A percentile compares a stretch with the other conserved stretches of the same genome.
Conservation (phyloP, 2,329 filamentous ascomycete species). For the Biscogniauxia sp. region DNA sequence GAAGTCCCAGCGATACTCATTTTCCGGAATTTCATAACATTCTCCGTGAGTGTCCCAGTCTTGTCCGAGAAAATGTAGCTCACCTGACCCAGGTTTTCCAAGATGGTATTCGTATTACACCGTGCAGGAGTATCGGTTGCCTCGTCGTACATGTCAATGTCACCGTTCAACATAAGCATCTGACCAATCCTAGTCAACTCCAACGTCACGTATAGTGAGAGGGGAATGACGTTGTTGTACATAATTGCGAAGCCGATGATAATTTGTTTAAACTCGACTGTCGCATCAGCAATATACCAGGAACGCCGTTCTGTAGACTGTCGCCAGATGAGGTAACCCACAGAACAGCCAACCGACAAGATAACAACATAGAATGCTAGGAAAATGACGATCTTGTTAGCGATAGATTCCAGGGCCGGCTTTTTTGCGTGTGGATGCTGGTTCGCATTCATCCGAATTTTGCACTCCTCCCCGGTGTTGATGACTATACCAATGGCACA, state of each 20-base stretch:
- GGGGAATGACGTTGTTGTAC: slow-evolving; percentile 93
- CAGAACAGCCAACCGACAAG: slow-evolving; percentile 76
- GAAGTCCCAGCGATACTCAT: slow-evolving; percentile 85
- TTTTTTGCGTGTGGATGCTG: slow-evolving; percentile 84
- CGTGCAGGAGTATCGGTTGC: slow-evolving; percentile 81
- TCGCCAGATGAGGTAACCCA: slow-evolving; percentile 79
- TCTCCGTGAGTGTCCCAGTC: slow-evolving; percentile 91
- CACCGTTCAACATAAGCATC: slow-evolving; percentile 74
- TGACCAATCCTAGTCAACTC: slow-evolving; percentile 80
- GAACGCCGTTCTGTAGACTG: slow-evolving; percentile 61
- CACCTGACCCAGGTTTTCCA: slow-evolving; percentile 90
- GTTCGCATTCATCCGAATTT: slow-evolving; percentile 89
- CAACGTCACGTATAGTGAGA: slow-evolving; percentile 87
- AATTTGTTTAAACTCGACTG: slow-evolving; percentile 75
- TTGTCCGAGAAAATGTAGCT: slow-evolving; percentile 92
- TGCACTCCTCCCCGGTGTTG: slow-evolving; percentile 88
- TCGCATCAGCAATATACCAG: slow-evolving; percentile 73
- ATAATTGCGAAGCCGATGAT: slow-evolving; percentile 91
- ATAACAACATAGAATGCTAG: slow-evolving; percentile 77
- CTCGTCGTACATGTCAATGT: slow-evolving; percentile 89
- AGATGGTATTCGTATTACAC: slow-evolving; percentile 90
- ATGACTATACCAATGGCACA: slow-evolving; percentile 76
- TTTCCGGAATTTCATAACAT: slow-evolving; percentile 93
- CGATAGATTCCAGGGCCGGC: slow-evolving; percentile 70
- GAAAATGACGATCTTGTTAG: slow-evolving; percentile 78